Evolutionary conservation across 176 grass and related monocot genomes (phyloP).

Genomic region (Thinopyrum elongatum): DNA sequence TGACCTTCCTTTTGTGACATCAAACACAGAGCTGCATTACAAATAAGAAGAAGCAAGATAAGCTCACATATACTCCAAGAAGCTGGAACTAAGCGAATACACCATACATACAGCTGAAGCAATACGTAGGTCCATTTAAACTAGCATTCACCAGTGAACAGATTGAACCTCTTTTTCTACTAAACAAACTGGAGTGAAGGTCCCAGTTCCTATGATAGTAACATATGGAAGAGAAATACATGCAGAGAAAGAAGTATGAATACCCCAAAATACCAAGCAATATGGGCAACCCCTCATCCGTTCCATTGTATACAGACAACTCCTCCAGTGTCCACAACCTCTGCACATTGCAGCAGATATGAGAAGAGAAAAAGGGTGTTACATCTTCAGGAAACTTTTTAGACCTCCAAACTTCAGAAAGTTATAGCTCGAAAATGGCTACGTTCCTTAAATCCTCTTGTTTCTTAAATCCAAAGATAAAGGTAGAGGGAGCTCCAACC

Average conservation of each 20-base stretch:
- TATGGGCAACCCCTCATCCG: constrained; percentile 63
- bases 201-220: not conserved
- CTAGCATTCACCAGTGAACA: not conserved
- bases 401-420: not conserved
- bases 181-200: not conserved
- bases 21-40: constrained; percentile 76
- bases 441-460: not conserved
- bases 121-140: not conserved
- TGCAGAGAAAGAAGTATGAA: not conserved
- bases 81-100: not conserved
- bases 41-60: not conserved
- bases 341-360: constrained; percentile 42
- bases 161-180: not conserved
- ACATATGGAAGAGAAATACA: not conserved
- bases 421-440: not conserved
- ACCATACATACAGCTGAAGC: not conserved
- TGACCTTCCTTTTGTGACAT: constrained; percentile 86
- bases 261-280: constrained; percentile 86
- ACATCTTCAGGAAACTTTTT: not conserved
- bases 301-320: constrained; percentile 75
- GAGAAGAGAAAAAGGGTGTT: not conserved
- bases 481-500: not conserved
- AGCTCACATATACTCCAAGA: not conserved
- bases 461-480: not conserved
- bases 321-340: constrained; percentile 71